Evolutionary conservation across 495 filamentous ascomycete genomes (phyloP), one percentile per base, ranked within the genome.

Genomic region (Bryoglossum gracile): DNA sequence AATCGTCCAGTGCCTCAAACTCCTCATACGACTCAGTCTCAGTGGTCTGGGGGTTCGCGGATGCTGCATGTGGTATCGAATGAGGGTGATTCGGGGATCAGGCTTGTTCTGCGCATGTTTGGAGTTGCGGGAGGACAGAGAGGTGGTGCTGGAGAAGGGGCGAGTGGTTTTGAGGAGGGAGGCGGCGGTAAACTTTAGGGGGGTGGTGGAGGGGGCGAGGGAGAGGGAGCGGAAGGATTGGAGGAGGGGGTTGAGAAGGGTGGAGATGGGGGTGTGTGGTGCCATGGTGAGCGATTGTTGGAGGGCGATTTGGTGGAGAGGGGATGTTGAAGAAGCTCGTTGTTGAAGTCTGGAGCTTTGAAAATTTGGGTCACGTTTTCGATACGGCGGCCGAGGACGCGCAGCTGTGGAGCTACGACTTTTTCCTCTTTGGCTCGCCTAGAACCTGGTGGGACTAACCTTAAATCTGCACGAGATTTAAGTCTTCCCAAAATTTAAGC

Each of bases 1-100:
- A 72, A 99, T 97, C 43, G 92, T 95, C 92, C 94, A 99, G 73
- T 99, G 92, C 19, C 92, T 86, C 55, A 97, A 83, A 69, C 79
- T 77, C 46, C 92, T 84, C 70, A 84, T 85, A 54, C 90, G 87
- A 21, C 80, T 86, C 75, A 95, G 84, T 52, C 86, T 80, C 54
- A 96, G 77, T 2, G 90, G 89, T 2, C 59, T 22, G 24, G 57
- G 57, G 21, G 57, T 63, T 13, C 42, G 42, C 0, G 55, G 48
- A 33, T 60, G 60, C 26, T 58, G 48, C 28, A 60, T 33, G 33
- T 60, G 58, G 49, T 60, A 63, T 35, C 60, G n/a, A 18, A 60
- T 57, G 3, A 63, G 43, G 0, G 48, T 43, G 16, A 58, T 46
- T 13, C 54, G 48, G 2, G 40, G 50, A 16, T 63, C 57, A 39